Conservation (phyloP, 2,329 filamentous ascomycete species). For the Botrytis byssoidea region DNA sequence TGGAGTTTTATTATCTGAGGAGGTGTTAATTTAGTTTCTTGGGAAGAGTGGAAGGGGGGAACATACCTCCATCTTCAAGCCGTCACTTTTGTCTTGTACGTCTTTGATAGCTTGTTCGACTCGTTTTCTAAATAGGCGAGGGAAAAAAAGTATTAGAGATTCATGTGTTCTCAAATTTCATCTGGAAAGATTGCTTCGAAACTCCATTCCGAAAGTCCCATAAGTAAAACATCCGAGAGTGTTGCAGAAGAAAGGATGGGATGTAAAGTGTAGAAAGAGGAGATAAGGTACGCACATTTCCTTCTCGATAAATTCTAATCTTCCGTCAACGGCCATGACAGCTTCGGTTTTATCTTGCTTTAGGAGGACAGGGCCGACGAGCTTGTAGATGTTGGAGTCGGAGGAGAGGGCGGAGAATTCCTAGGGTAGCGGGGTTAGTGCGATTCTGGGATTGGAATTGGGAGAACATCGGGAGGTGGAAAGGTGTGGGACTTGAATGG, state of each 20-base stretch:
- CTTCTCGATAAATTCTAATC: constrained; percentile 87
- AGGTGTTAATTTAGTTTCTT: background rate
- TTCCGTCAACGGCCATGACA: constrained; percentile 83
- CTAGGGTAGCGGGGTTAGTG: constrained; percentile 43
- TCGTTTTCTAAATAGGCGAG: constrained; percentile 51
- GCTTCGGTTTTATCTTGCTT: constrained; percentile 95
- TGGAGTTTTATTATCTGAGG: constrained; percentile 21
- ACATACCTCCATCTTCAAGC: constrained; percentile 62
- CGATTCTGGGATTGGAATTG: constrained; percentile 17
- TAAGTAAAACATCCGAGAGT: background rate
- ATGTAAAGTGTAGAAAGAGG: background rate
- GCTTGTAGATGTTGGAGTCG: constrained; percentile 90
- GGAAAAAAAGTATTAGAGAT: background rate
- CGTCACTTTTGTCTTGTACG: constrained; percentile 63
- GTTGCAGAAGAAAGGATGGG: background rate
- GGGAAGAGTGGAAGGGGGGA: background rate
- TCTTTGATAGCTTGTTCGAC: constrained; percentile 65
- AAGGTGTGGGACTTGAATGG: background rate
- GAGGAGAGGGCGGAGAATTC: constrained; percentile 80
- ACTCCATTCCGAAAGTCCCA: background rate
- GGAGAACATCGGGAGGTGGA: constrained; percentile 16
- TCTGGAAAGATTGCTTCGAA: background rate
- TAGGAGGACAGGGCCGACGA: constrained; percentile 85
- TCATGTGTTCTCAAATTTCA: background rate
- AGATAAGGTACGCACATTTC: constrained; percentile 71